Evolutionary conservation across 495 filamentous ascomycete genomes (phyloP).

Genomic region (Daldinia bambusicola): DNA sequence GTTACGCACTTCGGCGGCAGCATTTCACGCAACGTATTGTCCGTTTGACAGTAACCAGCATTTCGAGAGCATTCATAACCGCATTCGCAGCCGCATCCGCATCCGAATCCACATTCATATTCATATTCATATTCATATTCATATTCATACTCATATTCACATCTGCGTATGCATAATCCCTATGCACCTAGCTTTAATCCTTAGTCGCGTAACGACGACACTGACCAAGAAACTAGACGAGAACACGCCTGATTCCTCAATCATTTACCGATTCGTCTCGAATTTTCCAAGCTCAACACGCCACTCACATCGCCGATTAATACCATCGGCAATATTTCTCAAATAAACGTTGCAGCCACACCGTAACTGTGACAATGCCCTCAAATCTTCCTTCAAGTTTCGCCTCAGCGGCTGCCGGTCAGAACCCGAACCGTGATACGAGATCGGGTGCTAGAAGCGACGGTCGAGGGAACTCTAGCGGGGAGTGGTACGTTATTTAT

Average conservation of each 20-base stretch:
- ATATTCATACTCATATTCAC: neutral
- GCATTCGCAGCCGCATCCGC: conserved; percentile 5
- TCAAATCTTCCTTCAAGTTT: conserved; percentile 84
- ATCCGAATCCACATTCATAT: conserved; percentile 4
- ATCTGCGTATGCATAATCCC: conserved; percentile 27
- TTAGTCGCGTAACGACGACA: conserved; percentile 5
- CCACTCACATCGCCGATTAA: conserved; percentile 6
- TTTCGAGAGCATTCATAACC: conserved; percentile 7
- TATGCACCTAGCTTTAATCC: neutral
- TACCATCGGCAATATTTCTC: conserved; percentile 23
- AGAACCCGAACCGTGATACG: conserved; percentile 65
- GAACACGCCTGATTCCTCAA: conserved; percentile 7
- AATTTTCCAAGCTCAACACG: conserved; percentile 14
- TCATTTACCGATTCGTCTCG: conserved; percentile 11
- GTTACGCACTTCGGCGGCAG: conserved; percentile 21
- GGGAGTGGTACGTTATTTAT: conserved; percentile 46
- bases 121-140: conserved; percentile 4
- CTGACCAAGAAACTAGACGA: conserved; percentile 18
- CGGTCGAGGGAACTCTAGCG: conserved; percentile 55
- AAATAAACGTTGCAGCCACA: conserved; percentile 26
- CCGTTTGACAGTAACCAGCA: conserved; percentile 13
- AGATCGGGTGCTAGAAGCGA: conserved; percentile 64
- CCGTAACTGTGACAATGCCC: conserved; percentile 64
- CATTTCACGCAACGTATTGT: conserved; percentile 26
- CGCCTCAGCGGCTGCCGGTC: conserved; percentile 82